Evolutionary conservation across 1,139 yeast species (phyloP).

Genomic region (Taphrina sp.): DNA sequence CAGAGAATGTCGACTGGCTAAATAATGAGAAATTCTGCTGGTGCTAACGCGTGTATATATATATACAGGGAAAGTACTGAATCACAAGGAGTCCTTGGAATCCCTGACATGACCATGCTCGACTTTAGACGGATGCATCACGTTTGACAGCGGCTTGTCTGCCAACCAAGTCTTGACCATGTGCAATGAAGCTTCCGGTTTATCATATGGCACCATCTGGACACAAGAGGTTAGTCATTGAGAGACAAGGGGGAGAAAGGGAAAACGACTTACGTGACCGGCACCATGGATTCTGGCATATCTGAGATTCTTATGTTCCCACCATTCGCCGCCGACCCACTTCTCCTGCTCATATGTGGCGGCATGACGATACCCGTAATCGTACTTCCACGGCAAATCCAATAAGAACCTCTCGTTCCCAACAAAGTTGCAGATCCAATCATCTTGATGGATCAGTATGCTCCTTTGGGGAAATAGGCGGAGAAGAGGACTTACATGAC

Average conservation of each 20-base stretch:
- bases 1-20: background rate
- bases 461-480: background rate
- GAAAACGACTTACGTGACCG: slow-evolving; percentile 50
- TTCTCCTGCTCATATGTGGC: slow-evolving; percentile 39
- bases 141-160: too few relatives aligned
- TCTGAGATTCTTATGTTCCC: slow-evolving; percentile 53
- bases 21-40: slow-evolving; percentile 17
- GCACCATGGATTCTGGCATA: slow-evolving; percentile 64
- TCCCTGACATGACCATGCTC: too few relatives aligned
- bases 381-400: slow-evolving; percentile 60
- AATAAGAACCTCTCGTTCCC: slow-evolving; percentile 81
- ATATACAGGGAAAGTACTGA: too few relatives aligned
- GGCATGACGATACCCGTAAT: slow-evolving; percentile 43
- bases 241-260: background rate
- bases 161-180: slow-evolving; percentile 72
- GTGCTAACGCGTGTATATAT: too few relatives aligned
- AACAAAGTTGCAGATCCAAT: slow-evolving; percentile 82
- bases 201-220: slow-evolving; percentile 66
- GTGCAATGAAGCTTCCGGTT: slow-evolving; percentile 68
- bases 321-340: slow-evolving; percentile 44
- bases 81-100: too few relatives aligned
- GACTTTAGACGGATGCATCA: too few relatives aligned
- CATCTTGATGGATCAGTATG: background rate
- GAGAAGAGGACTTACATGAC: slow-evolving; percentile 63
- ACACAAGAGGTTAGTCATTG: background rate